phyloP scores from a whole-genome alignment of 495 filamentous ascomycete species.

The Daldinia concentrica region DNA sequence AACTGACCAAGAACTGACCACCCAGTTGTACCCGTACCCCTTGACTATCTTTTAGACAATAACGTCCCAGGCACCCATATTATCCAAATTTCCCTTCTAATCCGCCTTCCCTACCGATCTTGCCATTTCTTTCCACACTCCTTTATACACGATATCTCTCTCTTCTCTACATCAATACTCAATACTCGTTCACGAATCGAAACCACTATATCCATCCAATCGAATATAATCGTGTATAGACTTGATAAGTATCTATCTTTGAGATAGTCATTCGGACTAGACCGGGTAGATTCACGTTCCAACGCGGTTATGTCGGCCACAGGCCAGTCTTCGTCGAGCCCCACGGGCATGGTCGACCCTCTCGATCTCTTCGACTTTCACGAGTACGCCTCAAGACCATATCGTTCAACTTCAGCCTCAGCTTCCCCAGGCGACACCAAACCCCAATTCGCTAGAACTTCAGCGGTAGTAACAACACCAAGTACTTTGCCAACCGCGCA shows the following conservation, averaged over 20 bases:
- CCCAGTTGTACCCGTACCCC: too few relatives aligned
- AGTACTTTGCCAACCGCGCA: constrained; percentile 57
- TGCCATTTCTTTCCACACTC: constrained; percentile 18
- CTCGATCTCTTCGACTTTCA: constrained; percentile 56
- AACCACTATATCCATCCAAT: neutral
- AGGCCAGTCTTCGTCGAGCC: constrained; percentile 51
- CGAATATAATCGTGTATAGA: neutral
- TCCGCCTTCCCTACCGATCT: constrained; percentile 35
- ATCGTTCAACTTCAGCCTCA: constrained; percentile 60
- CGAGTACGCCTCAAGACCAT: constrained; percentile 55
- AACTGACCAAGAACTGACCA: constrained; percentile 8
- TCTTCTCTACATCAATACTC: neutral
- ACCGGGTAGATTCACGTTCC: neutral
- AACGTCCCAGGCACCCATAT: constrained; percentile 46
- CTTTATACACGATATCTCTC: constrained; percentile 7
- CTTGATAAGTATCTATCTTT: neutral
- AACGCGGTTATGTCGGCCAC: constrained; percentile 30
- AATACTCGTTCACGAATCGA: neutral
- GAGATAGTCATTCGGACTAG: neutral
- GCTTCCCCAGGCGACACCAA: constrained; percentile 56
- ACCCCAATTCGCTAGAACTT: constrained; percentile 49
- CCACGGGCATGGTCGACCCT: constrained; percentile 25
- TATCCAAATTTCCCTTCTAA: constrained; percentile 47
- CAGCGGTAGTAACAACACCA: constrained; percentile 51
- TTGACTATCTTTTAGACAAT: constrained; percentile 1